These are phyloP conservation scores for Coniella lustricola DNA, from an alignment of 2,329 filamentous ascomycete genomes.

Conservation along the genomic window DNA sequence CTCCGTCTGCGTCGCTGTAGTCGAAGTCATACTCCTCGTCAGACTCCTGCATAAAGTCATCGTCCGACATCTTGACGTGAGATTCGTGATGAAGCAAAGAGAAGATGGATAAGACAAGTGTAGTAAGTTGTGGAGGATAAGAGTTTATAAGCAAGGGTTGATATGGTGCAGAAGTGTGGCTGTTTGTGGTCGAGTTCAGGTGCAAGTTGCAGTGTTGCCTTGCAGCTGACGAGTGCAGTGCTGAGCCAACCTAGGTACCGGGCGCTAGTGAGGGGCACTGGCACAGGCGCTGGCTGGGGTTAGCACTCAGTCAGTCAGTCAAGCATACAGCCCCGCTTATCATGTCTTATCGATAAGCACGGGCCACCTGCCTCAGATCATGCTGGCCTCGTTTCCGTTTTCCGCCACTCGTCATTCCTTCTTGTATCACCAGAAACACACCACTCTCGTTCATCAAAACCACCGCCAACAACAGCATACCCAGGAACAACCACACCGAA, in stretches of 20 bases:
- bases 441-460: no score
- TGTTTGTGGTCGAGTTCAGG: no score
- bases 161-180: no score
- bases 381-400: background rate
- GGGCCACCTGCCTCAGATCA: background rate
- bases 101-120: background rate
- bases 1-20: slow-evolving; percentile 75
- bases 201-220: background rate
- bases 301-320: background rate
- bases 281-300: no score
- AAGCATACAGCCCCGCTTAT: background rate
- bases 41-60: slow-evolving; percentile 91
- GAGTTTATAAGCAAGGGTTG: no score
- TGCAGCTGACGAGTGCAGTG: background rate
- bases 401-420: slow-evolving; percentile 9
- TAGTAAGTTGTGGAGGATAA: no score
- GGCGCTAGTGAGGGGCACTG: no score
- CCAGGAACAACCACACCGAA: background rate
- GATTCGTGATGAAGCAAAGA: no score
- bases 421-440: no score
- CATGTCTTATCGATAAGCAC: slow-evolving; percentile 1
- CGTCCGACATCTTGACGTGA: slow-evolving; percentile 62
- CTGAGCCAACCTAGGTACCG: no score
- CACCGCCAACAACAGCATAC: background rate
- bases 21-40: slow-evolving; percentile 95